Evolutionary conservation across 805 yeast species (phyloP), one percentile per base, ranked within the genome.

Genomic region (Yarrowia sp.): DNA sequence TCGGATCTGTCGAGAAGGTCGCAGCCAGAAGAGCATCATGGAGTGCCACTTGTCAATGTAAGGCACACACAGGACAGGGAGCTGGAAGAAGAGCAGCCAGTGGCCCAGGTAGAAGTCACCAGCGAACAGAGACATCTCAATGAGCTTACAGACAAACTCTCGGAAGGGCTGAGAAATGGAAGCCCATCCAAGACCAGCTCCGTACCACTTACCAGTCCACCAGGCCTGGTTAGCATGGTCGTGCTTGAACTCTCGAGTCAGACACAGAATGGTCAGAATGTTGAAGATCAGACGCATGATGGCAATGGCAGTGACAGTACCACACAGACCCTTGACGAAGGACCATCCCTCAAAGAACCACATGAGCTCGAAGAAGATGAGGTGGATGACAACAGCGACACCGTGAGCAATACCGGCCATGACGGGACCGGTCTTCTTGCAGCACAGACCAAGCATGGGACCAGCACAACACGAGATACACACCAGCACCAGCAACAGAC

Each of bases 191-290:
- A 93, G 79, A 74, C 96, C 95, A 67, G 90, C 82, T 66, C 96
- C 95, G 77, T 92, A 92, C 99, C 99, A 95, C 79, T 92, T 92
- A 83, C 99, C 99, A 66, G 97, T 90, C 99, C 99, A 95, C 96
- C 96, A 95, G 33, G 99, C 98, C 71, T 96, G 89, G 81, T 95
- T 95, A 41, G 98, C 82, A 74, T 87, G 90, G 79, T 93, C 98
- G 72, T 89, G 90, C 86, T 91, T 91, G 83, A 92, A 92, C 80
- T 95, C 99, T 82, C 99, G 87, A 63, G 98, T 90, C 74, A 96
- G 81, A 77, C 87, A 80, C 70, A 85, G 77, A 63, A 88, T 80
- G 10, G 96, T 90, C 82, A 95, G 81, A 72, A 88, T 75, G 82
- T 92, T 92, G 84, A 93, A 89, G 70, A 95, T 76, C 63, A 89